A percentile compares a stretch with the other conserved stretches of the same genome.
Evolutionary conservation across 2,329 filamentous ascomycete genomes (phyloP).

Genomic region (Pseudogymnoascus sp.): DNA sequence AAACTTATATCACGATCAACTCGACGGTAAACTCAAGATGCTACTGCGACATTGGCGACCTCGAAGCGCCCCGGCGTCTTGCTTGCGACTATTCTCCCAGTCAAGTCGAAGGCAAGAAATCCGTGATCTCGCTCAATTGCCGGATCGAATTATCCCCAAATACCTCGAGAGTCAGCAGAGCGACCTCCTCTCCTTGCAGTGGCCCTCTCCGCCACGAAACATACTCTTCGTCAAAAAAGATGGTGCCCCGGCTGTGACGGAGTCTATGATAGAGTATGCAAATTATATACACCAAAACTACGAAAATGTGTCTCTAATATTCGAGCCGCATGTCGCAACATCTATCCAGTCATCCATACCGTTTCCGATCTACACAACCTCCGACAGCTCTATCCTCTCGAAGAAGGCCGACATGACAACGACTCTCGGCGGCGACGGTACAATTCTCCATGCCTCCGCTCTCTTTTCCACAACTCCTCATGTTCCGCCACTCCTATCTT

Average conservation of each 20-base stretch:
- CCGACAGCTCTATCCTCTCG: constrained; percentile 45
- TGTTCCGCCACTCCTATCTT: constrained; percentile 86
- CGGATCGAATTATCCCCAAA: constrained; percentile 51
- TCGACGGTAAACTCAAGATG: background rate
- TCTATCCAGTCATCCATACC: constrained; percentile 63
- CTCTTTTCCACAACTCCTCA: constrained; percentile 74
- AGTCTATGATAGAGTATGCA: constrained; percentile 31
- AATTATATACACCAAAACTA: constrained; percentile 64
- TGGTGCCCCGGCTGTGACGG: constrained; percentile 36
- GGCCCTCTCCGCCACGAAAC: constrained; percentile 62
- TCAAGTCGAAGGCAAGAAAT: constrained; percentile 37
- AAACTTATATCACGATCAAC: background rate
- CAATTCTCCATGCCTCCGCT: constrained; percentile 77
- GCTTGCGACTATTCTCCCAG: background rate
- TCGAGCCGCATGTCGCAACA: constrained; percentile 69
- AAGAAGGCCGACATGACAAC: constrained; percentile 81
- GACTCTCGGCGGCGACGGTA: constrained; percentile 89
- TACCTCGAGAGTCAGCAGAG: constrained; percentile 56
- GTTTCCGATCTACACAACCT: constrained; percentile 63
- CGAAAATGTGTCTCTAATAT: constrained; percentile 70
- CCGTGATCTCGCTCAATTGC: constrained; percentile 42
- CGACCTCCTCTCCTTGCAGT: constrained; percentile 58
- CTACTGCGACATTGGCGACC: background rate
- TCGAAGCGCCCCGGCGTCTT: background rate
- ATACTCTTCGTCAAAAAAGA: constrained; percentile 64